These are phyloP conservation scores for Acer campestre DNA, from an alignment of 345 rosid species.

Conservation along the genomic window DNA sequence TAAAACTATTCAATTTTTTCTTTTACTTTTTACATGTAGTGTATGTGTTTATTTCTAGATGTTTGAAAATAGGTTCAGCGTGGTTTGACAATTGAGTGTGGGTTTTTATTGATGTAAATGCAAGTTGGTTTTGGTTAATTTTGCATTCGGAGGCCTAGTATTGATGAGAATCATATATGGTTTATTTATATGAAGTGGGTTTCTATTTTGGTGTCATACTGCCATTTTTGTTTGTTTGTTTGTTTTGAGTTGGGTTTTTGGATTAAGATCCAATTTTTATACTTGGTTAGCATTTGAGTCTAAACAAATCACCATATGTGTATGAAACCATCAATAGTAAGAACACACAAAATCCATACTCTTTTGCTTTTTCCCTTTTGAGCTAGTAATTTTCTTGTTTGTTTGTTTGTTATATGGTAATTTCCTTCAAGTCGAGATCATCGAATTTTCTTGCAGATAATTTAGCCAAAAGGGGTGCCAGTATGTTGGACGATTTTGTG, in stretches of 20 bases:
- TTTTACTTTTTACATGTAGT: neutral
- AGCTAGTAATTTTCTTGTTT: neutral
- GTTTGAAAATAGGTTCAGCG: constrained; percentile 16
- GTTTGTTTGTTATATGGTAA: neutral
- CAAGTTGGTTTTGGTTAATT: constrained; percentile 20
- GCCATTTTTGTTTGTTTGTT: constrained; percentile 26
- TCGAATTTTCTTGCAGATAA: no score
- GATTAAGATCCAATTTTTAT: constrained; percentile 36
- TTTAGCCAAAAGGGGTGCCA: no score
- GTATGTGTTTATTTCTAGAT: constrained; percentile 5
- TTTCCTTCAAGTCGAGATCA: no score
- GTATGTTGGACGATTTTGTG: no score
- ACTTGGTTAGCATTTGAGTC: no score
- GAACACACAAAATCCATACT: no score
- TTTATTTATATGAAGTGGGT: constrained; percentile 16
- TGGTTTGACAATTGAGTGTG: constrained; percentile 21
- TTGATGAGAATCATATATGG: constrained; percentile 51
- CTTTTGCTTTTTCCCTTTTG: no score
- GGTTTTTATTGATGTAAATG: constrained; percentile 5
- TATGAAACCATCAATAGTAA: no score
- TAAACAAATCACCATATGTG: no score
- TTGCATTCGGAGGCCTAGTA: constrained; percentile 18
- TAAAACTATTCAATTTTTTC: neutral
- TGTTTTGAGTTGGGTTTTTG: constrained; percentile 6
- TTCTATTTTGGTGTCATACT: constrained; percentile 17